Base-by-base conservation (phyloP, 345 rosid genomes). In the Rhodamnia argentea region DNA sequence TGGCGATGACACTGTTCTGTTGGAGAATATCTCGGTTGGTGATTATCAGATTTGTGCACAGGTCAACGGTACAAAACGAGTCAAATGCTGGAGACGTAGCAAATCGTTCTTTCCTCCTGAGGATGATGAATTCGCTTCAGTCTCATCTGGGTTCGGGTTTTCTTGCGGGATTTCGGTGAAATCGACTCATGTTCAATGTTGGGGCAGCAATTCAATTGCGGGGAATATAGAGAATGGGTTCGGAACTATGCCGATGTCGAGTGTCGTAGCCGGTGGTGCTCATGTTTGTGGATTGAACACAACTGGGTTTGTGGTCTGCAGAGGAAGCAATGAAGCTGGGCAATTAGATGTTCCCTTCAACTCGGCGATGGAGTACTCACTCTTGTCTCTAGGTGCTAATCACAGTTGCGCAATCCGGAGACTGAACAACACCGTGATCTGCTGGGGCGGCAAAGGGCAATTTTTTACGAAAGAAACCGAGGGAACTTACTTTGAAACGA, bases 361-460 rank as follows among this genome's bases (percentile, higher is more conserved):
- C 57, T 88, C 89, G 11, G 90, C 91, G 0, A 47, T 56, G 40
- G 90, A 84, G 58, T 96, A 88, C 86, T 88, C 92, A 1, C 89
- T 90, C 57, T 76, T 96, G 74, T 89, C 97, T 40, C 95, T 94
- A 15, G 98, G 98, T 14, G 91, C 87, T 18, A 83, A 74, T 27
- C 92, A 93, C 85, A 95, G 95, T 13, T 97, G 99, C 88, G 99
- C 93, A 24, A 90, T 90, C 82, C 87, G 92, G 55, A 57, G 59
- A 14, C 85, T 22, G 24, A 93, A 94, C 84, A 84, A 85, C 7
- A 89, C 94, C 0, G 98, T 95, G 22, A 89, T 90, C 86, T 96
- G 99, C 42, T 96, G 98, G 98, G 99, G 98, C 40, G 93, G 92
- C 16, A 87, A 87, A 40, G 92, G 94, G 32, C 87, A 40, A 14